Evolutionary conservation across 805 yeast genomes (phyloP), one percentile per base, ranked within the genome.

Genomic region (Starmerella riodocensis): DNA sequence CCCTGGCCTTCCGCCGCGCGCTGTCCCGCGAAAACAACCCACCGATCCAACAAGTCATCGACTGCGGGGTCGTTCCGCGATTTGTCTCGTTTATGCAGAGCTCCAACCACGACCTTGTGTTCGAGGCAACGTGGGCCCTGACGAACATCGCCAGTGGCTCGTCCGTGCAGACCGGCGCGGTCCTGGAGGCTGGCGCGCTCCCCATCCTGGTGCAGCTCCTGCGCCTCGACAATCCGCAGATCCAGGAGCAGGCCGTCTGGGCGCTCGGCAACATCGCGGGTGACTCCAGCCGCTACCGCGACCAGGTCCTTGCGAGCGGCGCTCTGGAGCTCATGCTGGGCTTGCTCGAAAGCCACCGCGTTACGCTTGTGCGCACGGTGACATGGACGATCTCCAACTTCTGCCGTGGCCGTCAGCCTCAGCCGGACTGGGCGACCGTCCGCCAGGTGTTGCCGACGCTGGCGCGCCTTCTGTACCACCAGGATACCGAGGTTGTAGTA

Each of bases 71-170:
- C 25, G 91, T 91, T 39, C 93, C 96, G 43, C 76, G 77, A 39
- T 72, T 91, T 59, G 95, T 91, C 40, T 76, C 73, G 52, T 84
- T 86, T 53, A 79, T 91, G 85, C 65, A 67, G 43, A 69, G 71
- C 42, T 67, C 73, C 39, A 85, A 82, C 50, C 85, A 82, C 54
- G 74, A 81, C 69, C 70, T 91, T 53, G 97, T 88, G 64, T 73
- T 91, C 53, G 98, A 91, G 66, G 94, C 97, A 11, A 96, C 98
- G 7, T 91, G 98, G 98, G 97, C 97, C n/a, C 71, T 91, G 52
- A 91, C 98, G 36, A 91, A 91, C 59, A 88, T 91, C 60, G 97
- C 97, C 18, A 83, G 95, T 4, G 98, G 98, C 47, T 67, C 78
- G 37, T 74, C 93, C 30, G 79, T 74, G 34, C 97, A 91, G 63